These are phyloP conservation scores for Bathelium albidoporum DNA, from an alignment of 495 filamentous ascomycete species.

Conservation along the genomic window DNA sequence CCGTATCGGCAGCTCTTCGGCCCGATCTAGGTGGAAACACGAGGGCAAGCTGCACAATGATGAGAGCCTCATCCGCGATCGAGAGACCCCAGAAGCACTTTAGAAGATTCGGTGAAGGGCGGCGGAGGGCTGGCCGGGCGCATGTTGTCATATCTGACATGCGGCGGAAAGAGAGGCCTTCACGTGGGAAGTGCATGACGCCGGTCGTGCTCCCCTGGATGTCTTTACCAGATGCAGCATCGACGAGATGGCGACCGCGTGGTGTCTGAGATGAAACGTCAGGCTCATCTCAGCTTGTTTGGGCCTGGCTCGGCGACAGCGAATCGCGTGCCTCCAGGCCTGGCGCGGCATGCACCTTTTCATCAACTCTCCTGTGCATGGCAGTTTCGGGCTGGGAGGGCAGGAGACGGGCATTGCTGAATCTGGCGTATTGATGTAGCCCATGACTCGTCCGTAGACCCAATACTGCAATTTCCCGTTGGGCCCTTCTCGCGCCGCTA, in stretches of 20 bases:
- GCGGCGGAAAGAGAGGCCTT: neutral
- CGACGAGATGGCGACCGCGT: neutral
- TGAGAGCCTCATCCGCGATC: neutral
- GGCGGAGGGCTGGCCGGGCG: neutral
- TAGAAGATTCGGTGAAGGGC: slow-evolving; percentile 4
- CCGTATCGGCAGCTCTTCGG: neutral
- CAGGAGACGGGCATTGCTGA: too few species aligned
- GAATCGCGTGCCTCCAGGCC: neutral
- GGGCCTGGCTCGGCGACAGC: neutral
- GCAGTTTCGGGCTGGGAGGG: neutral
- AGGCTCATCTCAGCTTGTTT: neutral
- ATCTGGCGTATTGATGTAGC: too few species aligned
- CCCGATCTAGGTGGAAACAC: neutral
- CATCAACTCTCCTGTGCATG: neutral
- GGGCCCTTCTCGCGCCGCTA: neutral
- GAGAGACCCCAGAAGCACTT: neutral
- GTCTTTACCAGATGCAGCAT: neutral
- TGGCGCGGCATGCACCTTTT: neutral
- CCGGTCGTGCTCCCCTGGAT: neutral
- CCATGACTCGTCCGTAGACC: neutral
- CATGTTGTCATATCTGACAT: slow-evolving; percentile 4
- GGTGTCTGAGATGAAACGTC: neutral
- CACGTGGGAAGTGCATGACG: slow-evolving; percentile 3
- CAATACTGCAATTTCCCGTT: neutral
- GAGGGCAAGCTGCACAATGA: neutral